Base-by-base conservation (phyloP, 768 basidiomycete genomes). In the Zangia roseola region DNA sequence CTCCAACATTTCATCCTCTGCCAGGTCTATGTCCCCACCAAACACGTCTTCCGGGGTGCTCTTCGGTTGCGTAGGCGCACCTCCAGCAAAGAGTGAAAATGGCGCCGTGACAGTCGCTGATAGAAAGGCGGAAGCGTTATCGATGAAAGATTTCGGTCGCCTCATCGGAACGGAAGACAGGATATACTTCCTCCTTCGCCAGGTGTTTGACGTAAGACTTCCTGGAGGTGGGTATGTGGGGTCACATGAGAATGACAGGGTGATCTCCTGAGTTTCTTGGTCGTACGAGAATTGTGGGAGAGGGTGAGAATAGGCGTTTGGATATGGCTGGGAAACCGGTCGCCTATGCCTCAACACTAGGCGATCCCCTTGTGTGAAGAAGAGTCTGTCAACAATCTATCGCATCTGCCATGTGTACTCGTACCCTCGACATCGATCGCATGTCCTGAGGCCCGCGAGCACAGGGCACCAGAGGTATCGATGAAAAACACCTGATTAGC, bases 351-450 rank as follows among this genome's bases (percentile, higher is more conserved):
- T 81, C 28, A 91, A 70, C 7, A 88, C 87, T 16, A 88, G 74
- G 36, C 67, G 71, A 46, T 83, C 86, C 43, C 75, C 88, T 90
- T 53, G 40, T 40, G 34, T 45, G 33, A 39, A 38, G 40, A 26
- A 43, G 43, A 14, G 20, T 56, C 4, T 44, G 60, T 53, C 44
- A 52, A 40, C 12, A 23, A 10, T 42, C 23, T 13, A 33, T 44
- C 21, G 17, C 16, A 40, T 40, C 33, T 40, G 40, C 6, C 24
- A 21, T 24, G 31, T 41, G 4, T 39, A 17, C 14, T 53, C 69
- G 20, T 65, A 85, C 89, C 79, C 74, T 91, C 82, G 30, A 92
- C 68, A 58, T 93, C 90, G 31, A 93, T 71, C 8, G 89, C 91
- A 67, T 91, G 89, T 0, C 91, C 91, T 14, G 89, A 80, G 4